phyloP scores from a whole-genome alignment of 768 basidiomycete species.

The Lentinula detonsa region DNA sequence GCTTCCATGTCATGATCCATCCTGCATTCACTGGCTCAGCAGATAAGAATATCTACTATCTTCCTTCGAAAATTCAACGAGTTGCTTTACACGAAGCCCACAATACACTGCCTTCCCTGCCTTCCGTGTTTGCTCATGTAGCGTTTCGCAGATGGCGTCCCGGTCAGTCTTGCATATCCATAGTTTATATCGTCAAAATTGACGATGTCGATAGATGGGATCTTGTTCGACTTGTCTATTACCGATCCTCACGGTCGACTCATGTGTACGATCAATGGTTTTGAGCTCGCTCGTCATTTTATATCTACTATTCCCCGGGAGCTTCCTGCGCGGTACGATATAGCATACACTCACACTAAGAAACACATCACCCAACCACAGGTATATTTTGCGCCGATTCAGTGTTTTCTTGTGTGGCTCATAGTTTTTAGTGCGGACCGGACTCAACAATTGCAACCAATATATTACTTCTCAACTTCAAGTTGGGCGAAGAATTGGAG shows the following conservation, averaged over 20 bases:
- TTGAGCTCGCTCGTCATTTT: slow-evolving; percentile 14
- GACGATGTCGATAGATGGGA: slow-evolving; percentile 28
- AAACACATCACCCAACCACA: neutral
- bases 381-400: neutral
- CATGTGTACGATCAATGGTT: slow-evolving; percentile 25
- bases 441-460: too few relatives aligned
- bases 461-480: too few relatives aligned
- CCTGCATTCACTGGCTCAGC: slow-evolving; percentile 13
- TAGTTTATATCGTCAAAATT: slow-evolving; percentile 26
- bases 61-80: slow-evolving; percentile 14
- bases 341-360: slow-evolving; percentile 13
- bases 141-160: neutral
- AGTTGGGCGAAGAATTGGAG: too few relatives aligned
- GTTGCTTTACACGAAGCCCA: neutral
- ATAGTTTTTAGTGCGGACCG: too few relatives aligned
- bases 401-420: neutral
- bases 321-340: slow-evolving; percentile 10
- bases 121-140: neutral
- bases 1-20: slow-evolving; percentile 16
- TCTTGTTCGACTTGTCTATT: slow-evolving; percentile 23
- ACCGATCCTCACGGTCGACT: slow-evolving; percentile 13
- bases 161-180: slow-evolving; percentile 22
- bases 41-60: slow-evolving; percentile 16
- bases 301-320: slow-evolving; percentile 6
- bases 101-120: neutral